Evolutionary conservation across 2,329 filamentous ascomycete genomes (phyloP).

Genomic region (Mycosphaerella sp.): DNA sequence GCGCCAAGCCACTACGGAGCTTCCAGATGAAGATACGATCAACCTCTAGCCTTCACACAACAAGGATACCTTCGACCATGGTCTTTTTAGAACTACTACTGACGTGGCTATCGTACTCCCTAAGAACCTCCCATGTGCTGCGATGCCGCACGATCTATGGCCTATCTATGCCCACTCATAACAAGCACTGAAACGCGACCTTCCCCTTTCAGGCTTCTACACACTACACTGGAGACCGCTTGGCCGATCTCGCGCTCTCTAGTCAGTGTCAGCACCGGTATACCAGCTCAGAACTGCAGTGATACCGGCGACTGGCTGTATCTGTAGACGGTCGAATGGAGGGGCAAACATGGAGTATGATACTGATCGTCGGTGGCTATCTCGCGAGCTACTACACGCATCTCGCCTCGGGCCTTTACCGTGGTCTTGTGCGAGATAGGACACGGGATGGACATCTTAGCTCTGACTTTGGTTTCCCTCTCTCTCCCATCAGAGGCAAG

Average conservation of each 20-base stretch:
- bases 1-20: background rate
- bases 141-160: conserved; percentile 16
- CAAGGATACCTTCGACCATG: background rate
- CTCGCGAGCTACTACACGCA: background rate
- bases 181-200: conserved; percentile 1
- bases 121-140: conserved; percentile 14
- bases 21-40: background rate
- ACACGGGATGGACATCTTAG: conserved; percentile 3
- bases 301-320: conserved; percentile 9
- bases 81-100: too few relatives aligned
- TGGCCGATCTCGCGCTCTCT: conserved; percentile 1
- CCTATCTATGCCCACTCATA: conserved; percentile 6
- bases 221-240: conserved; percentile 2
- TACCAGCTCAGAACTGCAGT: background rate
- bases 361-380: conserved; percentile 9
- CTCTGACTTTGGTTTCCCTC: background rate
- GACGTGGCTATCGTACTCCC: too few relatives aligned
- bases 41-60: background rate
- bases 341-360: background rate
- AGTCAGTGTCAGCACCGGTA: background rate
- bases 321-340: conserved; percentile 1
- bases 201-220: conserved; percentile 12
- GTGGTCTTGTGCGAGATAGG: conserved; percentile 1
- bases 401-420: background rate
- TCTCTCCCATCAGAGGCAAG: too few relatives aligned